Percentiles rank a stretch among this genome's conserved stretches.
phyloP scores from a whole-genome alignment of 2,329 filamentous ascomycete genomes.

The Diaporthe velutina region DNA sequence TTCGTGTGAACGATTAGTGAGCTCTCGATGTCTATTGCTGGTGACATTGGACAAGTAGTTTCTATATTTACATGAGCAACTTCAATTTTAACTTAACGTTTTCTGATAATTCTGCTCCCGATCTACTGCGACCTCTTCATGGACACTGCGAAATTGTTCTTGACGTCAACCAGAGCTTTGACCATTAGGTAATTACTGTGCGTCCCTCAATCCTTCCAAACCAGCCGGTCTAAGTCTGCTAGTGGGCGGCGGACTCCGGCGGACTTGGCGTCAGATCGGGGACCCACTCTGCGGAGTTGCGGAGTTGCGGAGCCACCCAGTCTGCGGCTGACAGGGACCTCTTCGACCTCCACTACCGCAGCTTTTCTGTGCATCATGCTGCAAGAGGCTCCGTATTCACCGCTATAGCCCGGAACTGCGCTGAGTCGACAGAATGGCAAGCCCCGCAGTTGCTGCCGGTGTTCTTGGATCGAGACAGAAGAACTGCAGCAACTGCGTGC shows the following conservation, averaged over 20 bases:
- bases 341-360: not conserved
- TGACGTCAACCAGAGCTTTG: too few relatives aligned
- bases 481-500: conserved; percentile 54
- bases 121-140: too few relatives aligned
- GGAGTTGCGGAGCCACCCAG: conserved; percentile 12
- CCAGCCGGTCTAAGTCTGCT: not conserved
- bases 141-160: too few relatives aligned
- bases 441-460: not conserved
- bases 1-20: too few relatives aligned
- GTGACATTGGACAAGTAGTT: too few relatives aligned
- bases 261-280: not conserved
- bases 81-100: too few relatives aligned
- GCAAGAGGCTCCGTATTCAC: not conserved
- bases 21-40: too few relatives aligned
- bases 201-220: not conserved
- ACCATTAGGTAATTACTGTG: too few relatives aligned
- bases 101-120: too few relatives aligned
- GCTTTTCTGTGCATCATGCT: too few relatives aligned
- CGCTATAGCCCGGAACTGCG: not conserved
- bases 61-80: too few relatives aligned
- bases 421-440: not conserved
- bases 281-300: not conserved
- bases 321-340: not conserved
- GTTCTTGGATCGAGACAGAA: conserved; percentile 46
- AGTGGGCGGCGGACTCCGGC: not conserved